Evolutionary conservation across 805 yeast genomes (phyloP).

Genomic region (Brettanomyces custersianus): DNA sequence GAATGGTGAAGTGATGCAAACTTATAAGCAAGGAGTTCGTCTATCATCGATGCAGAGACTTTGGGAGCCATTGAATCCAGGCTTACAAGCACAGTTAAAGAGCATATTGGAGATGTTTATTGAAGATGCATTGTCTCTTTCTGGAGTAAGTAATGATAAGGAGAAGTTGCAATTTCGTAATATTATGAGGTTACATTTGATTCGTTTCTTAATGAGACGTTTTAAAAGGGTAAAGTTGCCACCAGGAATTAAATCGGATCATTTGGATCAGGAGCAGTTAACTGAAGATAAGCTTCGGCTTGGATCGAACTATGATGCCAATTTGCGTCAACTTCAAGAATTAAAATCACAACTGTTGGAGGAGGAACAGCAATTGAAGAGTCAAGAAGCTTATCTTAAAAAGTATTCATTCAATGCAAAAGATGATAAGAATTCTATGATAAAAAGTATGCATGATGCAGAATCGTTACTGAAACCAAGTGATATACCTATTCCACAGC

Average conservation of each 20-base stretch:
- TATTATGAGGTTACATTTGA: constrained; percentile 12
- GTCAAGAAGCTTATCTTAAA: constrained; percentile 14
- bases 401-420: constrained; percentile 12
- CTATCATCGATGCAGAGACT: constrained; percentile 8
- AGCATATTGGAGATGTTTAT: constrained; percentile 13
- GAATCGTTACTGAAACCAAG: too few species aligned
- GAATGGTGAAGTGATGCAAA: background rate
- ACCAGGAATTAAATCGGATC: constrained; percentile 14
- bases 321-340: constrained; percentile 18
- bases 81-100: constrained; percentile 8
- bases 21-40: constrained; percentile 1
- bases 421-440: constrained; percentile 9
- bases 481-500: too few species aligned
- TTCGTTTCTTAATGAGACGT: constrained; percentile 15
- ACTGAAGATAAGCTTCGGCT: constrained; percentile 15
- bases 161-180: constrained; percentile 13
- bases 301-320: constrained; percentile 18
- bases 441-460: constrained; percentile 8
- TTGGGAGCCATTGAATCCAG: constrained; percentile 15
- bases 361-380: constrained; percentile 12
- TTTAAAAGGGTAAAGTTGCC: constrained; percentile 19
- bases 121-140: constrained; percentile 12
- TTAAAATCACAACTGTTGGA: constrained; percentile 14
- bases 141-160: constrained; percentile 9
- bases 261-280: constrained; percentile 19